Conservation (phyloP, 75 land plant species). For the Chamaecyparis obtusa region DNA sequence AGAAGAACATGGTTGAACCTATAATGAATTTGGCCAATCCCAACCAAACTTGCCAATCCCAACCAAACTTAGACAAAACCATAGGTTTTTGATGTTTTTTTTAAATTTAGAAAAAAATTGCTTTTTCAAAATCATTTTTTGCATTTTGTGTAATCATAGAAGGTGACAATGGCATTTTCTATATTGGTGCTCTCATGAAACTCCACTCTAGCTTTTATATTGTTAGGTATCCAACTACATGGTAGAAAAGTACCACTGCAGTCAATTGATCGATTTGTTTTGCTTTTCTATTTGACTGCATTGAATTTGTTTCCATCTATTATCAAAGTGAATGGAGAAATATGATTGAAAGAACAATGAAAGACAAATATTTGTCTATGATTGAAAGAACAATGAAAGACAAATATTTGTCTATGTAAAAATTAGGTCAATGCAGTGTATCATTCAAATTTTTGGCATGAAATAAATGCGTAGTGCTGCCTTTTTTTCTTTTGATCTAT, state of each 20-base stretch:
- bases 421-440: too few relatives aligned
- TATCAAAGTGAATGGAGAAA: conserved; percentile 38
- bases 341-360: conserved; percentile 29
- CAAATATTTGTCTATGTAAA: not conserved
- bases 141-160: conserved; percentile 46
- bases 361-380: not conserved
- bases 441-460: too few relatives aligned
- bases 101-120: too few relatives aligned
- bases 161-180: conserved; percentile 49
- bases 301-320: not conserved
- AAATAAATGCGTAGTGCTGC: too few relatives aligned
- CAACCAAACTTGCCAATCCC: too few relatives aligned
- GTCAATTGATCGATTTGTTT: conserved; percentile 12
- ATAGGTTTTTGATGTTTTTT: too few relatives aligned
- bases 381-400: conserved; percentile 22
- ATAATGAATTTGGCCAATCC: too few relatives aligned
- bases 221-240: conserved; percentile 80
- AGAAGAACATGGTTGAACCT: too few relatives aligned
- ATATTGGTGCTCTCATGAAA: conserved; percentile 50
- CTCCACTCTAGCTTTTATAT: conserved; percentile 76
- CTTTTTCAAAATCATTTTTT: too few relatives aligned
- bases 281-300: not conserved
- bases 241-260: conserved; percentile 69
- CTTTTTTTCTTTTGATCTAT: too few relatives aligned
- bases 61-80: too few relatives aligned